Evolutionary conservation across 2,329 filamentous ascomycete genomes (phyloP).

Genomic region (Botryotinia narcissicola): DNA sequence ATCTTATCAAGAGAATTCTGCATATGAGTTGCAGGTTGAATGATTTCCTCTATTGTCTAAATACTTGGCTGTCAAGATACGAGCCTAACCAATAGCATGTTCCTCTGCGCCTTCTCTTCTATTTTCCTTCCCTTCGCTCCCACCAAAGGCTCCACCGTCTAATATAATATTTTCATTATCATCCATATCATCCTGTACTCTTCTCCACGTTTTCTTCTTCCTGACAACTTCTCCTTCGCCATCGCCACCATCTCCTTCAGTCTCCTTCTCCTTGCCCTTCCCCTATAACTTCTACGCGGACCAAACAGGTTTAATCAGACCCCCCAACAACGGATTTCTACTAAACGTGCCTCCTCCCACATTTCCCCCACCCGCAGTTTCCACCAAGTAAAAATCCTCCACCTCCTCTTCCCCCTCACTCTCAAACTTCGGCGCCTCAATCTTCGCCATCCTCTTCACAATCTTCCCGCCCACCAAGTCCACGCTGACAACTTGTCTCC

Average conservation of each 20-base stretch:
- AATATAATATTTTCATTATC: constrained; percentile 44
- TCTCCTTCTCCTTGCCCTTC: constrained; percentile 29
- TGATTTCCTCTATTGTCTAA: background rate
- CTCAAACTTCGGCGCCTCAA: constrained; percentile 30
- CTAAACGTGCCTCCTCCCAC: constrained; percentile 37
- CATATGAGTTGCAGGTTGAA: no score
- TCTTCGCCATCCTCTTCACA: constrained; percentile 37
- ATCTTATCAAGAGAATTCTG: background rate
- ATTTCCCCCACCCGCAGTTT: constrained; percentile 24
- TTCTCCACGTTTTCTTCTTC: constrained; percentile 41
- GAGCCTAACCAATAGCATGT: background rate
- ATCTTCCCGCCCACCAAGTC: constrained; percentile 65
- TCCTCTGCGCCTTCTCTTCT: constrained; percentile 25
- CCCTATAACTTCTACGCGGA: constrained; percentile 33
- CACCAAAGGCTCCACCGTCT: constrained; percentile 41
- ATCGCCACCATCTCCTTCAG: constrained; percentile 22
- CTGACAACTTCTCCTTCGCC: constrained; percentile 20
- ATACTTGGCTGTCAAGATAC: background rate
- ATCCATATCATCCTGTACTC: constrained; percentile 43
- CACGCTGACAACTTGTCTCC: constrained; percentile 65
- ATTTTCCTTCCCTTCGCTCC: constrained; percentile 21
- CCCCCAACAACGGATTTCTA: constrained; percentile 39
- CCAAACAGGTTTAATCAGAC: constrained; percentile 40
- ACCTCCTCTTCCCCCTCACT: constrained; percentile 31
- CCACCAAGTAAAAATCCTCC: constrained; percentile 21